Evolutionary conservation across 2,329 filamentous ascomycete species (phyloP), one percentile per base, ranked within the genome.

Genomic region (Xylariaceae sp.): DNA sequence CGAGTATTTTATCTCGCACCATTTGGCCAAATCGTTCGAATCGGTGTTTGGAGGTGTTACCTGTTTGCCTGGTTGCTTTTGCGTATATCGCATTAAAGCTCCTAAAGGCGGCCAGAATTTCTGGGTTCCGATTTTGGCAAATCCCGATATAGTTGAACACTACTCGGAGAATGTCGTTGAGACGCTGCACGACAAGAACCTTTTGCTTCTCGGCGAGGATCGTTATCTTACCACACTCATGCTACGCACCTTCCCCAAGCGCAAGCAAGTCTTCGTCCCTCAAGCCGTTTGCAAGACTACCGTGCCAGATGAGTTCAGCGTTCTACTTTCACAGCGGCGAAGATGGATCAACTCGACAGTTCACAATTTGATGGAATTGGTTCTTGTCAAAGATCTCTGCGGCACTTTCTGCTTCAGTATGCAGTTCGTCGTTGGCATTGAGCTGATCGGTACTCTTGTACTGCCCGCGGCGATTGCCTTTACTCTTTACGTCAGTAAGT

Each of bases 391-490:
- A 54, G 93, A 98, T 72, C 80, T 98, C 14, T 98, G 93, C 64
- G 93, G 93, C 55, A 98, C 93, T 3, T 98, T 98, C 74, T 98
- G 94, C 75, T 98, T 98, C 76, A 95, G 89, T 68, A 98, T 98
- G 93, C 93, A 98, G 70, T 98, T 98, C 64, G 85, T 98, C 54
- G 86, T 98, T 52, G 95, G 91, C 65, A 87, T 98, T 62, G 93
- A 98, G 70, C 76, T 98, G 44, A 79, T 97, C 44, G 93, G 93
- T 59, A 98, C 94, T 2, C 75, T 98, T 43, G 93, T 98, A 10
- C 77, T 98, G 19, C 93, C 93, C 2, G 94, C 93, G 37, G 94
- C 94, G 55, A 97, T 98, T 64, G 85, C 88, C 3, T 98, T 98
- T 67, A 98, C 93, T 17, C 83, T 97, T 64, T 98, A 98, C 69